A percentile compares a stretch with the other conserved stretches of the same genome.
These are phyloP conservation scores for Pluteus cervinus DNA, from an alignment of 768 basidiomycete species.

Conservation along the genomic window DNA sequence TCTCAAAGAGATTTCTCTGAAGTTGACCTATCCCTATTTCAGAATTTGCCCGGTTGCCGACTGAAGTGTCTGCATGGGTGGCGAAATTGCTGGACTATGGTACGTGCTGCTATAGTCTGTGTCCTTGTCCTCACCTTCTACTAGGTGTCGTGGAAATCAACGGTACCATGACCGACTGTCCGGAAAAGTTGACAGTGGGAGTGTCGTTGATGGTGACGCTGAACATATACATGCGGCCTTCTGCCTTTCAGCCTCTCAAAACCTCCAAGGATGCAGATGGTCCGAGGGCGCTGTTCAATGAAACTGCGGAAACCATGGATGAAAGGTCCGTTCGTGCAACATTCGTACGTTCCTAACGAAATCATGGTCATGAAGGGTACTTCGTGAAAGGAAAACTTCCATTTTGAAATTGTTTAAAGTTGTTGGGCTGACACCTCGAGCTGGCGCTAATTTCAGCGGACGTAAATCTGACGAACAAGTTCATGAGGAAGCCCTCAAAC, in stretches of 20 bases:
- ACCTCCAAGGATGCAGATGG: constrained; percentile 25
- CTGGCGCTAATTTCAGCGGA: constrained; percentile 31
- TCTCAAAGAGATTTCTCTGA: not conserved
- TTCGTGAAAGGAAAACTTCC: constrained; percentile 76
- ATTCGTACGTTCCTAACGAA: not conserved
- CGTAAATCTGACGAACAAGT: constrained; percentile 27
- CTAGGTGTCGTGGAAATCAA: constrained; percentile 63
- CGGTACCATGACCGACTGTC: constrained; percentile 75
- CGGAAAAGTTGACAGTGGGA: constrained; percentile 63
- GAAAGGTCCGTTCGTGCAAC: constrained; percentile 44
- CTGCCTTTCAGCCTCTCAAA: constrained; percentile 57
- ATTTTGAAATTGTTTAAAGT: constrained; percentile 69
- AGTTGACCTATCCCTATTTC: constrained; percentile 7
- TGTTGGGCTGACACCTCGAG: constrained; percentile 62
- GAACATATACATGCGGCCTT: constrained; percentile 58
- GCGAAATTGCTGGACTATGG: constrained; percentile 69
- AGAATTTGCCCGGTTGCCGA: constrained; percentile 78
- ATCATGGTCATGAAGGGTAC: constrained; percentile 25
- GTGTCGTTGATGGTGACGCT: constrained; percentile 74
- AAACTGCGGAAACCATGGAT: constrained; percentile 73
- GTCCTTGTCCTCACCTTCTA: not conserved
- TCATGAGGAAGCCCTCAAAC: constrained; percentile 35
- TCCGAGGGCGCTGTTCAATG: constrained; percentile 47
- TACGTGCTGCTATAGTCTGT: constrained; percentile 18
- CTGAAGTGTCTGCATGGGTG: constrained; percentile 67